Conservation (phyloP, 257 asterid species). For the Cordia subcordata region DNA sequence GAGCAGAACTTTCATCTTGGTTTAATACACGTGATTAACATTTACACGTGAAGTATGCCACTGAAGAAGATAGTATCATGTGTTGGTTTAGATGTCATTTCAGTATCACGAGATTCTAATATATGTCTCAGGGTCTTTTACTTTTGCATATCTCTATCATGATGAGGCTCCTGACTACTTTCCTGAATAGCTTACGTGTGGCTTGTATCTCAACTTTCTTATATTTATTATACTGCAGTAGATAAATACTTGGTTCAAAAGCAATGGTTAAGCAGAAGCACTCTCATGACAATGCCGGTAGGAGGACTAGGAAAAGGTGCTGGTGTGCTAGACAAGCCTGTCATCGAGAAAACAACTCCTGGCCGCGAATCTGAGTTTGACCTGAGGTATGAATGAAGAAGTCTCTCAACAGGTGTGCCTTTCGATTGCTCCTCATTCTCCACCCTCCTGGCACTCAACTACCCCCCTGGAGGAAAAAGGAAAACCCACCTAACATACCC, state of each 20-base stretch:
- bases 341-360: slow-evolving; percentile 78
- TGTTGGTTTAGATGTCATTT: too few species aligned
- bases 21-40: too few species aligned
- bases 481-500: too few species aligned
- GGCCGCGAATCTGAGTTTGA: slow-evolving; percentile 96
- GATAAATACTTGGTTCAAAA: slow-evolving; percentile 54
- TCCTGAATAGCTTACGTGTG: neutral
- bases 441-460: too few species aligned
- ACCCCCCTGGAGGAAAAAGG: too few species aligned
- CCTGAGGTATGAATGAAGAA: slow-evolving; percentile 50
- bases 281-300: slow-evolving; percentile 41
- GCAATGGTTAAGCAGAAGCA: slow-evolving; percentile 55
- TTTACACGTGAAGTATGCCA: too few species aligned
- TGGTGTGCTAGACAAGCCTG: slow-evolving; percentile 84
- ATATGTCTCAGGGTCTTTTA: too few species aligned
- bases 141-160: neutral
- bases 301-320: slow-evolving; percentile 74
- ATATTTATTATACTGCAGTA: slow-evolving; percentile 36
- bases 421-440: too few species aligned
- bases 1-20: too few species aligned
- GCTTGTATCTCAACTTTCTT: slow-evolving; percentile 12
- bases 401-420: too few species aligned
- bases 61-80: too few species aligned
- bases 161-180: neutral
- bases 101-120: too few species aligned